Base-by-base conservation (phyloP, 345 rosid species). In the Populus euphratica region DNA sequence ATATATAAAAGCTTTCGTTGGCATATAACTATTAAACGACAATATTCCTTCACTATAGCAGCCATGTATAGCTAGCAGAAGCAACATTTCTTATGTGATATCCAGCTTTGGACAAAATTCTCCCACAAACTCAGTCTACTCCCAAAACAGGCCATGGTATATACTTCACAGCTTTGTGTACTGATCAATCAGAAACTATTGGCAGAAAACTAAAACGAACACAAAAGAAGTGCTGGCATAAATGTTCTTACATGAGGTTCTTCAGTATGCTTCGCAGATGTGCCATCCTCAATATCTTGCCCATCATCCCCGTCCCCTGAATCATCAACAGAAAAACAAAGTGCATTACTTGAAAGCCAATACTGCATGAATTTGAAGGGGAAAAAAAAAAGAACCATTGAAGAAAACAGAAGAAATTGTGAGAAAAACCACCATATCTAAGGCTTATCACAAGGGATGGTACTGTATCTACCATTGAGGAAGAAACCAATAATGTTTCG, bases 301-400 rank as follows among this genome's bases (percentile, higher is more conserved):
- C 70, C 78, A 69, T 69, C 87, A 61, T 73, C 77, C 67, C 43
- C 76, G 73, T 86, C 81, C 73, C 77, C 97, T 88, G 78, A 52
- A 82, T 83, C 63, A 80, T 54, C 21, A 52, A 76, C 13, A 68
- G 27, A 81, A 69, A 72, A 59, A 59, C 16, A 36, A 5, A 13
- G 20, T 12, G 27, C 13, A 12, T 11, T 29, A 35, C 49, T 18
- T 38, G 47, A 72, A 31, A 66, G 13, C 43, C 18, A 65, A 2
- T 9, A 65, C 69, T 29, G 16, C 5, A 56, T 9, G 21, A 56
- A 9, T 16, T n/a, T 14, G 36, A 36, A 4, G 35, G 5, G 35
- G 33, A 2, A 4, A 65, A n/a, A 3, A 0, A 38, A 20, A 14
- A 27, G 14, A 25, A n/a, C 29, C 64, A 59, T 18, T 18, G 64